phyloP scores from a whole-genome alignment of 768 basidiomycete genomes.

The Lactifluus hygrophoroides region DNA sequence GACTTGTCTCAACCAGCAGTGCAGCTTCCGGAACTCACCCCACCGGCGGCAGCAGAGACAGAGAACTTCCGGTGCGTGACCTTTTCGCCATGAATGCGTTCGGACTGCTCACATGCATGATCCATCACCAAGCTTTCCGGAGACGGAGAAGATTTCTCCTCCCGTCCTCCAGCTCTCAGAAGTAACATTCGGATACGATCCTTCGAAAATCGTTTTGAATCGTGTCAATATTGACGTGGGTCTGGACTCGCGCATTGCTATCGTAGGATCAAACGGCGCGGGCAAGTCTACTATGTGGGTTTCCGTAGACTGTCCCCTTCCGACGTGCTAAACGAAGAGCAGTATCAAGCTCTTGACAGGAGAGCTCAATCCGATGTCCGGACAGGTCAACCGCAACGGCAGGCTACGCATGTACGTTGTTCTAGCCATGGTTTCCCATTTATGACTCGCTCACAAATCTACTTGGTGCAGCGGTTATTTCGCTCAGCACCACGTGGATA shows the following conservation, averaged over 20 bases:
- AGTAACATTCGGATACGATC: constrained; percentile 81
- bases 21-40: constrained; percentile 85
- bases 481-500: constrained; percentile 94
- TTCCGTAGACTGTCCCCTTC: background rate
- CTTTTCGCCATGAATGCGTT: background rate
- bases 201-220: constrained; percentile 68
- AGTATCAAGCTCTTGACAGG: constrained; percentile 92
- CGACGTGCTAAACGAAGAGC: background rate
- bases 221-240: constrained; percentile 84
- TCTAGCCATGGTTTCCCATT: background rate
- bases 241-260: constrained; percentile 88
- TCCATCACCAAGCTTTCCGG: constrained; percentile 71
- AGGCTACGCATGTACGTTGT: constrained; percentile 71
- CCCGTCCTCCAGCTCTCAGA: constrained; percentile 89
- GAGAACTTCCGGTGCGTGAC: constrained; percentile 76
- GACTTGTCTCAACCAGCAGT: background rate
- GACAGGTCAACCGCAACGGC: constrained; percentile 85
- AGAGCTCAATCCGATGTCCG: constrained; percentile 62
- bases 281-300: constrained; percentile 92
- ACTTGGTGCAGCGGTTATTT: constrained; percentile 65
- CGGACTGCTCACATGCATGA: background rate
- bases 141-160: constrained; percentile 95
- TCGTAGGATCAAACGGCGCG: constrained; percentile 92
- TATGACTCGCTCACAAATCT: background rate
- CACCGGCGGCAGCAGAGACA: constrained; percentile 86